Percentiles rank a stretch among this genome's conserved stretches.
Evolutionary conservation across 768 basidiomycete species (phyloP).

Genomic region (Russula vinacea): DNA sequence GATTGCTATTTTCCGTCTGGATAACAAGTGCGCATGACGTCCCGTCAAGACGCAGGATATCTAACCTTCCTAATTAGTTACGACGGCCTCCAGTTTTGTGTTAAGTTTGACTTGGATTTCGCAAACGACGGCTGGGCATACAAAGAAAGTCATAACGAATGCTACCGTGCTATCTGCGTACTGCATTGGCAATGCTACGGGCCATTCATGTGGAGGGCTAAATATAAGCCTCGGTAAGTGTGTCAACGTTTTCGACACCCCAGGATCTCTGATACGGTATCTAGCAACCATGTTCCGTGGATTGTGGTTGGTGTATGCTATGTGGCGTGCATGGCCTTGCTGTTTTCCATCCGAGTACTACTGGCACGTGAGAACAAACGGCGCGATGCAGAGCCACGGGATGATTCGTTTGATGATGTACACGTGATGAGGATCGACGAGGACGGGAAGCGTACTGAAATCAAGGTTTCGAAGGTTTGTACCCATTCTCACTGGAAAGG

Average conservation of each 20-base stretch:
- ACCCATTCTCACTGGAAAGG: neutral
- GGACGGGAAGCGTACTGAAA: conserved; percentile 51
- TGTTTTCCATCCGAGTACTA: conserved; percentile 50
- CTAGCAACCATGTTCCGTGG: conserved; percentile 73
- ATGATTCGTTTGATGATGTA: conserved; percentile 56
- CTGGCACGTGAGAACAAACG: conserved; percentile 60
- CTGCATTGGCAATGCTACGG: conserved; percentile 62
- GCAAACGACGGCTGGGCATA: conserved; percentile 65
- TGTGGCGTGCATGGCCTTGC: conserved; percentile 46
- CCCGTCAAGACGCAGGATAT: neutral
- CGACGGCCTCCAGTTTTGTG: conserved; percentile 58
- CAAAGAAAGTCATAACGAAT: conserved; percentile 66
- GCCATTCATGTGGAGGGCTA: conserved; percentile 73
- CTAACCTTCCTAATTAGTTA: conserved; percentile 34
- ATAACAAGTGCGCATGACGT: conserved; percentile 43
- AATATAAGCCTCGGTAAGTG: conserved; percentile 60
- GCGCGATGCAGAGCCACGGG: conserved; percentile 55
- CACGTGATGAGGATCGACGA: conserved; percentile 53
- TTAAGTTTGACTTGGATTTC: conserved; percentile 63
- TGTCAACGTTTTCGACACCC: neutral
- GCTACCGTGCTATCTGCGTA: conserved; percentile 73
- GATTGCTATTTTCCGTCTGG: conserved; percentile 58
- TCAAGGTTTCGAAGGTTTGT: conserved; percentile 64
- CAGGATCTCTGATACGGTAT: neutral
- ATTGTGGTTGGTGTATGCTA: conserved; percentile 68